Percentiles rank a stretch among this genome's conserved stretches.
Evolutionary conservation across 306 rosid genomes (phyloP).

Genomic region (Inga laurina): DNA sequence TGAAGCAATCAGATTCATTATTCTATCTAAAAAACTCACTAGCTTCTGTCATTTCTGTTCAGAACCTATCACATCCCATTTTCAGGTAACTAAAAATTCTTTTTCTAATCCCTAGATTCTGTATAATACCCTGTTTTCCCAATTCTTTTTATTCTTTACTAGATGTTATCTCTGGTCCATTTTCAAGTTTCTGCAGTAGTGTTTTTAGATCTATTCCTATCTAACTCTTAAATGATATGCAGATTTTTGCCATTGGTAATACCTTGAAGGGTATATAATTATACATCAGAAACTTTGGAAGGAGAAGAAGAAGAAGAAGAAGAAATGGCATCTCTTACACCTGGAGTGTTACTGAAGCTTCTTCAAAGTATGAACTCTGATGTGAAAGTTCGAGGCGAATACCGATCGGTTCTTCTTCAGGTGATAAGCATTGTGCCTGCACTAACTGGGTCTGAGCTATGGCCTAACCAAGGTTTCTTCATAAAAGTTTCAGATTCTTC

Average conservation of each 20-base stretch:
- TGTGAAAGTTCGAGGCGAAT: conserved; percentile 61
- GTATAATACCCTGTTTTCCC: not conserved
- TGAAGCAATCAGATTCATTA: conserved; percentile 14
- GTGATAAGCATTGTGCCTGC: conserved; percentile 73
- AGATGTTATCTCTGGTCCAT: not conserved
- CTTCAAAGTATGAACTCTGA: conserved; percentile 62
- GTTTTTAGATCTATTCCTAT: not conserved
- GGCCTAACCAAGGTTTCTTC: conserved; percentile 90
- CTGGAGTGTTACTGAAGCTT: conserved; percentile 70
- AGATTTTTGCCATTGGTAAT: not conserved
- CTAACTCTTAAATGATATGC: not conserved
- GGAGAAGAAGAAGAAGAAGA: not conserved
- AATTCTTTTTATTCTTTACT: not conserved
- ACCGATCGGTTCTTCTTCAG: conserved; percentile 63
- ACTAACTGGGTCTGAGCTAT: conserved; percentile 61
- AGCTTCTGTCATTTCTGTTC: conserved; percentile 25
- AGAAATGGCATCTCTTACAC: conserved; percentile 63
- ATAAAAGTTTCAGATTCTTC: conserved; percentile 92
- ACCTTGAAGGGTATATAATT: not conserved
- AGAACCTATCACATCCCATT: not conserved
- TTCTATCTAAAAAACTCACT: not conserved
- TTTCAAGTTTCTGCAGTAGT: conserved; percentile 8
- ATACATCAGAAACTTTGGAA: conserved; percentile 6
- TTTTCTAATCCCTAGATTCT: not conserved
- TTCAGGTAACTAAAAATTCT: conserved; percentile 22